Percentiles rank a stretch among this genome's conserved stretches.
Evolutionary conservation across 1,139 yeast genomes (phyloP).

Genomic region (Oligophagozyma castellii): DNA sequence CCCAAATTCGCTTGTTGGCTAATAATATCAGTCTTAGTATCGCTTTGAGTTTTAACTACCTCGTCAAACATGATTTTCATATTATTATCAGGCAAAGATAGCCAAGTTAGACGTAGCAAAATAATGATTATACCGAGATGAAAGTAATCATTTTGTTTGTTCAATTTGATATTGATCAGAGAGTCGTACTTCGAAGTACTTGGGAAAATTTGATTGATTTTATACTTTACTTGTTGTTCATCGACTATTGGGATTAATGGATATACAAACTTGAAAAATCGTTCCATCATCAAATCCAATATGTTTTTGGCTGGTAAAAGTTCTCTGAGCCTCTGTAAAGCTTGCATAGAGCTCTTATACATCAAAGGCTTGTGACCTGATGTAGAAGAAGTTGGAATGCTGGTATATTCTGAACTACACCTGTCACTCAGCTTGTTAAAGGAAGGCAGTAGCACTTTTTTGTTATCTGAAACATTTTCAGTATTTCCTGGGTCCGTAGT

Average conservation of each 20-base stretch:
- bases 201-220: conserved; percentile 16
- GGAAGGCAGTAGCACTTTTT: no score
- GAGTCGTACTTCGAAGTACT: conserved; percentile 2
- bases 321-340: not conserved
- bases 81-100: conserved; percentile 32
- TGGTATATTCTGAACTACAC: no score
- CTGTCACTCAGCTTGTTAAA: no score
- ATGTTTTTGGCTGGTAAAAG: conserved; percentile 30
- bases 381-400: no score
- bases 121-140: conserved; percentile 33
- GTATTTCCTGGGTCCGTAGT: no score
- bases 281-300: conserved; percentile 27
- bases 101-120: conserved; percentile 35
- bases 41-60: not conserved
- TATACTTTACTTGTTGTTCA: conserved; percentile 26
- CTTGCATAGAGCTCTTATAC: no score
- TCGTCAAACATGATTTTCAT: no score
- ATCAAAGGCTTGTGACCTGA: no score
- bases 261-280: conserved; percentile 33
- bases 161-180: conserved; percentile 7
- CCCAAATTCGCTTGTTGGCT: not conserved
- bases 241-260: conserved; percentile 40
- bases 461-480: no score
- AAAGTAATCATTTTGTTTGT: conserved; percentile 21
- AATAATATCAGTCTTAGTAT: not conserved